phyloP scores from a whole-genome alignment of 2,329 filamentous ascomycete genomes.

The Juglanconis sp. region DNA sequence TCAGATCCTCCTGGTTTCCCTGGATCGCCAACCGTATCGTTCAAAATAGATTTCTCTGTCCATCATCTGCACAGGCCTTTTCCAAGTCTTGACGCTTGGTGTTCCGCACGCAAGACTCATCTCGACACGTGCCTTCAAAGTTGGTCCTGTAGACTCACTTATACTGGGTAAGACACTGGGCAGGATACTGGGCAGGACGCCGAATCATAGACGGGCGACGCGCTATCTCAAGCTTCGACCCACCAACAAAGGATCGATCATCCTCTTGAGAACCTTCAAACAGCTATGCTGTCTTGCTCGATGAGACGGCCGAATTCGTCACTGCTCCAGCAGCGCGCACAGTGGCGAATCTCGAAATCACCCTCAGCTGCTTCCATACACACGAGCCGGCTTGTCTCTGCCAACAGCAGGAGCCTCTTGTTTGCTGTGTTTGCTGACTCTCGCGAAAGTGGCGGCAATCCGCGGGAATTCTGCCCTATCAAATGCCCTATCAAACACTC shows the following conservation, averaged over 20 bases:
- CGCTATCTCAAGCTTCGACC: background rate
- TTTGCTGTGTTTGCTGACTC: too few species aligned
- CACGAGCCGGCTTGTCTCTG: background rate
- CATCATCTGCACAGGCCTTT: too few species aligned
- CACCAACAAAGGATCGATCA: background rate
- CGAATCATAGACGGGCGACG: too few species aligned
- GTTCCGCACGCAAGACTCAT: too few species aligned
- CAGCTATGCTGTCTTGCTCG: slow-evolving; percentile 1
- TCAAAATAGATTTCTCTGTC: too few species aligned
- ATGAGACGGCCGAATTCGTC: background rate
- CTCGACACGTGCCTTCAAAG: too few species aligned
- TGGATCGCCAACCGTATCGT: too few species aligned
- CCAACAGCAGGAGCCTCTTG: background rate
- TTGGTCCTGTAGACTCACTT: too few species aligned
- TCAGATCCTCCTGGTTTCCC: too few species aligned
- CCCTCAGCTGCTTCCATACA: background rate
- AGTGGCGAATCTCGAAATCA: background rate
- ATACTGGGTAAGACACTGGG: too few species aligned
- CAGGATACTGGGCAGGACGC: too few species aligned
- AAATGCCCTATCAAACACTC: background rate
- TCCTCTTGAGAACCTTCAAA: background rate
- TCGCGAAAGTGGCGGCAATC: background rate
- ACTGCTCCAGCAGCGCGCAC: background rate
- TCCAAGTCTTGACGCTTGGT: too few species aligned
- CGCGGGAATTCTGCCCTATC: background rate